Conservation (phyloP, 495 filamentous ascomycete genomes). For the Zalerion maritima region DNA sequence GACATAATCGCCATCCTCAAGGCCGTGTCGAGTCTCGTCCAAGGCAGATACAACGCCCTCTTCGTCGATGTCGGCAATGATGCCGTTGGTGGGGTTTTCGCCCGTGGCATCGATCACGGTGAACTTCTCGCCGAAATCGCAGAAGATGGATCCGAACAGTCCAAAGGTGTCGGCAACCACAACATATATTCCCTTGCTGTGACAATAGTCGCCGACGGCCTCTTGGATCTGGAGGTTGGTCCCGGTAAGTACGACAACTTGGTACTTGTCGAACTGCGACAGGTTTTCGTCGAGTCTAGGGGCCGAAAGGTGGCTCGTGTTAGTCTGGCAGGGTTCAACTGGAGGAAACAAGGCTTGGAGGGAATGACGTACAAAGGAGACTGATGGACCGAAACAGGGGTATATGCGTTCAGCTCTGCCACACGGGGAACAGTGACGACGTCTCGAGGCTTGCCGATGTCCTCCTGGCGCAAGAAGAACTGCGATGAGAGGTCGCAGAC, state of each 20-base stretch:
- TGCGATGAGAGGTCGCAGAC: conserved; percentile 86
- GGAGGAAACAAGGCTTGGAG: not conserved
- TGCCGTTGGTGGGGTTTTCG: conserved; percentile 75
- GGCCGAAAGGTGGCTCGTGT: conserved; percentile 3
- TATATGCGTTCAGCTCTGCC: conserved; percentile 91
- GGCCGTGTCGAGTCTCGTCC: conserved; percentile 88
- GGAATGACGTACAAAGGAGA: conserved; percentile 23
- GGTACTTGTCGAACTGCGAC: conserved; percentile 67
- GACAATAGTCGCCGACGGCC: conserved; percentile 77
- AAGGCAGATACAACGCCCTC: conserved; percentile 85
- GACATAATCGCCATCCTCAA: conserved; percentile 93
- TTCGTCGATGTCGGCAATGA: conserved; percentile 77
- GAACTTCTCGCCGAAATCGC: conserved; percentile 92
- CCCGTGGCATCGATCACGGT: conserved; percentile 79
- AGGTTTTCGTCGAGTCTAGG: conserved; percentile 51
- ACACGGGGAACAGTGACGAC: conserved; percentile 76
- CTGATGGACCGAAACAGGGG: conserved; percentile 66
- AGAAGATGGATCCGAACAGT: conserved; percentile 91
- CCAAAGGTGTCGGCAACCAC: conserved; percentile 81
- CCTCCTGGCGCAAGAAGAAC: conserved; percentile 81
- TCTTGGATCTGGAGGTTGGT: conserved; percentile 67
- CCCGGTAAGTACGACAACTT: conserved; percentile 82
- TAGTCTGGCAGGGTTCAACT: conserved; percentile 3
- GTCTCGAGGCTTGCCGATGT: conserved; percentile 87
- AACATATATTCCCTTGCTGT: conserved; percentile 78